phyloP scores from a whole-genome alignment of 2,329 filamentous ascomycete genomes.

The Colletotrichum godetiae region DNA sequence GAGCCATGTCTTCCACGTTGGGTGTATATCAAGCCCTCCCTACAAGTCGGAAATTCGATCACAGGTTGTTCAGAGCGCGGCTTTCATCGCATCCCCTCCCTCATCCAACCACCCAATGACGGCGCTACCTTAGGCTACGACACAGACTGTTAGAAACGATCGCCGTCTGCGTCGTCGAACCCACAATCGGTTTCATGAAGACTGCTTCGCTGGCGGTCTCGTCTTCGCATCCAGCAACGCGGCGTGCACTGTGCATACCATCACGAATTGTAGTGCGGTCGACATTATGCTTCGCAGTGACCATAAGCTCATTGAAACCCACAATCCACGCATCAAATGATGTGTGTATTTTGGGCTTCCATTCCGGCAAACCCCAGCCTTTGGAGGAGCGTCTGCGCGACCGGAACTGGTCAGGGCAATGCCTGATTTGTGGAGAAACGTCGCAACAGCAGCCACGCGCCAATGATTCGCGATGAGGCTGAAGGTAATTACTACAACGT shows the following conservation, averaged over 20 bases:
- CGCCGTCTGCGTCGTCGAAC: too few species aligned
- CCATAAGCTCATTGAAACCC: not conserved
- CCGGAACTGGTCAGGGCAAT: not conserved
- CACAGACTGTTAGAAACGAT: too few species aligned
- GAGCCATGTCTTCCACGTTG: too few species aligned
- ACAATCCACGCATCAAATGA: not conserved
- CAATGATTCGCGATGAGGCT: not conserved
- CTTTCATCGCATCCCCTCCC: too few species aligned
- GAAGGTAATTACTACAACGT: not conserved
- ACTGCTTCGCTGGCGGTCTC: not conserved
- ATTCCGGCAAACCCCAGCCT: not conserved
- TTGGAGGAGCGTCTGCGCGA: not conserved
- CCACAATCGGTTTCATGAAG: not conserved
- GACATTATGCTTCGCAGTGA: not conserved
- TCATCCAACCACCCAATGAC: not conserved
- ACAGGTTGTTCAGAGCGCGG: too few species aligned
- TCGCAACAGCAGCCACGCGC: not conserved
- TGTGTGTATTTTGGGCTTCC: not conserved
- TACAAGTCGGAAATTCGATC: too few species aligned
- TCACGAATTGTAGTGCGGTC: not conserved
- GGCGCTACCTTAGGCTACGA: too few species aligned
- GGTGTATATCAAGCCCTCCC: too few species aligned
- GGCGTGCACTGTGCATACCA: not conserved
- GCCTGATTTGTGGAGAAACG: not conserved
- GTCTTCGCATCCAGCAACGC: not conserved